Evolutionary conservation across 495 filamentous ascomycete genomes (phyloP).

Genomic region (Pseudevernia furfuracea): DNA sequence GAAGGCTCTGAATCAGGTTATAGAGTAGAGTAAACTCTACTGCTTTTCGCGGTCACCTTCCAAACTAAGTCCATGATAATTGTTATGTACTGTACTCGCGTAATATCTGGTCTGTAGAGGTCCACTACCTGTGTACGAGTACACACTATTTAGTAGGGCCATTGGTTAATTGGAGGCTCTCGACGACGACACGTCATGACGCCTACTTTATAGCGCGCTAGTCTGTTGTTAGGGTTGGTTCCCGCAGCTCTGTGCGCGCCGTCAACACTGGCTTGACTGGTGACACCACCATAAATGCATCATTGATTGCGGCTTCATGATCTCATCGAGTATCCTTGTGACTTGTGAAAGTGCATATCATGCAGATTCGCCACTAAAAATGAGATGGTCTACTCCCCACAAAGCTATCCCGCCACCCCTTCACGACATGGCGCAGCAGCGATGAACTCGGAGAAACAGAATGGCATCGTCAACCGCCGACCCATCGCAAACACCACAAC

Average conservation of each 20-base stretch:
- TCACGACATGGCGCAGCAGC: conserved; percentile 9
- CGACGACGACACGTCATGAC: no score
- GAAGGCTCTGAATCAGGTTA: background rate
- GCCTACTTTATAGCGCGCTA: background rate
- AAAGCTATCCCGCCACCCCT: background rate
- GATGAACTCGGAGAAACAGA: conserved; percentile 14
- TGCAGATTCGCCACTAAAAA: background rate
- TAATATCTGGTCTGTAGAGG: no score
- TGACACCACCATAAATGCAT: background rate
- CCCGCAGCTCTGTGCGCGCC: conserved; percentile 12
- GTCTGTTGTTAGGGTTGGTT: background rate
- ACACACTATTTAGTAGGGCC: no score
- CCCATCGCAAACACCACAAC: conserved; percentile 6
- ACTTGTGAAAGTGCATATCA: background rate
- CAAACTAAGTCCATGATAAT: no score
- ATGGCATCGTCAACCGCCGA: conserved; percentile 12
- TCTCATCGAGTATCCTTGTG: background rate
- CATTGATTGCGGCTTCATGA: background rate
- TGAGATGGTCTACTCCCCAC: conserved; percentile 13
- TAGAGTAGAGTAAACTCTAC: no score
- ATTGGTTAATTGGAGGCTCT: no score
- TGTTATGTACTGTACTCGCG: no score
- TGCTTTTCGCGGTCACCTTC: no score
- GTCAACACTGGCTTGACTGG: conserved; percentile 9
- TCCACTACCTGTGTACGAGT: no score